These are phyloP conservation scores for Sugiyamaella chiloensis DNA, from an alignment of 805 yeast genomes.

Conservation along the genomic window DNA sequence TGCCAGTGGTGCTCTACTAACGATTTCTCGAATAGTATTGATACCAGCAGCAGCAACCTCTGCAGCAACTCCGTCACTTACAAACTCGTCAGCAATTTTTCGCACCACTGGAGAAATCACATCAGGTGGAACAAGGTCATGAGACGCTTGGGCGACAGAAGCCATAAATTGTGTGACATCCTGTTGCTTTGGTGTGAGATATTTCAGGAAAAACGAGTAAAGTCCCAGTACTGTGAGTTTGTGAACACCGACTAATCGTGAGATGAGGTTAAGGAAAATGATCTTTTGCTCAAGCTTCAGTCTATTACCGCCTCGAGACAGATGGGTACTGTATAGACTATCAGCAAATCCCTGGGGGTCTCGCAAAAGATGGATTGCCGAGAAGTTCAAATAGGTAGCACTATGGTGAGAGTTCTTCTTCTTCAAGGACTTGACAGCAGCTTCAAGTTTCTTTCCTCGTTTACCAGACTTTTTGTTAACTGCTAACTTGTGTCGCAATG, in stretches of 20 bases:
- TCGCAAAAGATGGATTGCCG: slow-evolving; percentile 89
- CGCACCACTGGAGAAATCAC: slow-evolving; percentile 73
- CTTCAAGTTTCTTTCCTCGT: slow-evolving; percentile 74
- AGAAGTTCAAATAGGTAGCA: slow-evolving; percentile 77
- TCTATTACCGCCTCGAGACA: slow-evolving; percentile 63
- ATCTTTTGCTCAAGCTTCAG: slow-evolving; percentile 87
- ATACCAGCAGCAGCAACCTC: slow-evolving; percentile 98
- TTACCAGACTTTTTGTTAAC: slow-evolving; percentile 80
- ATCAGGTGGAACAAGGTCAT: slow-evolving; percentile 97
- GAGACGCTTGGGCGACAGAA: slow-evolving; percentile 94
- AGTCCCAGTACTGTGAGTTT: slow-evolving; percentile 86
- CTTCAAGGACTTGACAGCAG: slow-evolving; percentile 69
- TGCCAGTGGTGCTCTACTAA: slow-evolving; percentile 91
- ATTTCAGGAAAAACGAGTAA: slow-evolving; percentile 84
- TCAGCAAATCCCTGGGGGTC: slow-evolving; percentile 99
- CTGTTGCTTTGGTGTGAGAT: slow-evolving; percentile 88
- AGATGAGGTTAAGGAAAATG: slow-evolving; percentile 78
- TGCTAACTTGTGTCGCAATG: slow-evolving; percentile 74
- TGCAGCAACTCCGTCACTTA: slow-evolving; percentile 96
- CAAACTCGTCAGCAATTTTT: slow-evolving; percentile 95
- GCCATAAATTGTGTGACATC: slow-evolving; percentile 97
- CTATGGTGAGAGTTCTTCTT: slow-evolving; percentile 45
- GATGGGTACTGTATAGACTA: slow-evolving; percentile 64
- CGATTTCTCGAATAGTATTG: slow-evolving; percentile 89
- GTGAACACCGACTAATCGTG: slow-evolving; percentile 91